These are phyloP conservation scores for Vitis cinerea DNA, from an alignment of 164 flowering plant species.

Conservation along the genomic window DNA sequence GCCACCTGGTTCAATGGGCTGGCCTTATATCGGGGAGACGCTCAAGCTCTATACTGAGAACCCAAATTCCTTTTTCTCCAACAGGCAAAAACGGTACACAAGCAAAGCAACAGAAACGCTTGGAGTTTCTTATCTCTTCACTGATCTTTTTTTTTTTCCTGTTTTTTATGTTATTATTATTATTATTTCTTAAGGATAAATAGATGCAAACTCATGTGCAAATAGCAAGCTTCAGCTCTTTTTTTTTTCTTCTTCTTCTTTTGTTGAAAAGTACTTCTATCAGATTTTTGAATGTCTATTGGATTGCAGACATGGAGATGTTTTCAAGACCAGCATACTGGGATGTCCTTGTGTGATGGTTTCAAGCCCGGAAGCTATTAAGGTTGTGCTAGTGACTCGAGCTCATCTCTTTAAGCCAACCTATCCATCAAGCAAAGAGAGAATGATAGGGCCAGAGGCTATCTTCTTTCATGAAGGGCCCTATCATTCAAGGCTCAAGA, in stretches of 20 bases:
- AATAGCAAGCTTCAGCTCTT: too few species aligned
- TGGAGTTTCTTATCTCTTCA: not conserved
- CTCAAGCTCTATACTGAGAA: slow-evolving; percentile 70
- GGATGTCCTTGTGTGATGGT: slow-evolving; percentile 96
- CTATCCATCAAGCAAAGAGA: slow-evolving; percentile 78
- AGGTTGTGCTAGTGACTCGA: slow-evolving; percentile 51
- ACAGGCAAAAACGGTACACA: slow-evolving; percentile 52
- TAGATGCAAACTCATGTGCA: too few species aligned
- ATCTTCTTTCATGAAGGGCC: slow-evolving; percentile 83
- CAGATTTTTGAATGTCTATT: too few species aligned
- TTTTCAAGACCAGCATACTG: slow-evolving; percentile 83
- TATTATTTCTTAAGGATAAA: too few species aligned
- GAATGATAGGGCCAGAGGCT: slow-evolving; percentile 77
- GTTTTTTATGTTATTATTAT: too few species aligned
- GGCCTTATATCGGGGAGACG: slow-evolving; percentile 92
- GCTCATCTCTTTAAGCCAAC: slow-evolving; percentile 75
- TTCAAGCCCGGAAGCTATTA: slow-evolving; percentile 76
- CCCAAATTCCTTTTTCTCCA: slow-evolving; percentile 73
- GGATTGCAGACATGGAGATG: slow-evolving; percentile 59
- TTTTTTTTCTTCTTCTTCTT: too few species aligned
- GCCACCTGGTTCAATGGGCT: slow-evolving; percentile 93
- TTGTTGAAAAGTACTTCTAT: too few species aligned
- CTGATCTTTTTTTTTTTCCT: not conserved
- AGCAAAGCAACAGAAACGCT: too few species aligned
- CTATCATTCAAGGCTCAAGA: slow-evolving; percentile 69